Conservation (phyloP, 257 asterid species). For the Buddleja alternifolia region DNA sequence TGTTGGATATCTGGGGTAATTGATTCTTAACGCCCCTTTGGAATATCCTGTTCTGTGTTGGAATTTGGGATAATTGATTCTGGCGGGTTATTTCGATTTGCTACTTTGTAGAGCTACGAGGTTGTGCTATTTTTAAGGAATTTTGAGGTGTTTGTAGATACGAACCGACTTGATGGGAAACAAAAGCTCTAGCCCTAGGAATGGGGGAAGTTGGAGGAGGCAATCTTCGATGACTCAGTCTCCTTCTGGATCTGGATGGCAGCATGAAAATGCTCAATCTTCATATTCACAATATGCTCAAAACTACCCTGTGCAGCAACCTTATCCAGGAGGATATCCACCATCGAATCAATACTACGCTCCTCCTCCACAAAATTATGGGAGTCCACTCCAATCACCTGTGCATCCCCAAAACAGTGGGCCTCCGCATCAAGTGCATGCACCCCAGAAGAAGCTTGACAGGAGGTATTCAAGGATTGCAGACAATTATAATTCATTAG, state of each 20-base stretch:
- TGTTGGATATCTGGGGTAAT: slow-evolving; percentile 24
- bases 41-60: slow-evolving; percentile 1
- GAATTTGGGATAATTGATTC: slow-evolving; percentile 29
- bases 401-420: slow-evolving; percentile 38
- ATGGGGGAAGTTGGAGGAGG: slow-evolving; percentile 54
- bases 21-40: background rate
- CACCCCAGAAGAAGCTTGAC: slow-evolving; percentile 63
- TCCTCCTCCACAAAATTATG: slow-evolving; percentile 48
- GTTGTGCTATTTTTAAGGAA: slow-evolving; percentile 8
- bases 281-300: slow-evolving; percentile 56
- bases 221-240: slow-evolving; percentile 54
- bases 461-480: slow-evolving; percentile 90
- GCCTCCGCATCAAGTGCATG: slow-evolving; percentile 28
- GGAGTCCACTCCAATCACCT: slow-evolving; percentile 39
- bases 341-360: slow-evolving; percentile 43
- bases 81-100: slow-evolving; percentile 28
- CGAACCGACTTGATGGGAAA: slow-evolving; percentile 69
- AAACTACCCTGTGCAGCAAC: slow-evolving; percentile 46
- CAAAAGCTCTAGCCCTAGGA: slow-evolving; percentile 59
- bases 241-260: slow-evolving; percentile 52
- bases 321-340: slow-evolving; percentile 43
- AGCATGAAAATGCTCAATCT: slow-evolving; percentile 45
- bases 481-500: slow-evolving; percentile 76
- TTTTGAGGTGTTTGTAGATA: slow-evolving; percentile 26
- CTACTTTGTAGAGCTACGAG: background rate